Base-by-base conservation (phyloP, 2,329 filamentous ascomycete species). In the Alternaria longipes region DNA sequence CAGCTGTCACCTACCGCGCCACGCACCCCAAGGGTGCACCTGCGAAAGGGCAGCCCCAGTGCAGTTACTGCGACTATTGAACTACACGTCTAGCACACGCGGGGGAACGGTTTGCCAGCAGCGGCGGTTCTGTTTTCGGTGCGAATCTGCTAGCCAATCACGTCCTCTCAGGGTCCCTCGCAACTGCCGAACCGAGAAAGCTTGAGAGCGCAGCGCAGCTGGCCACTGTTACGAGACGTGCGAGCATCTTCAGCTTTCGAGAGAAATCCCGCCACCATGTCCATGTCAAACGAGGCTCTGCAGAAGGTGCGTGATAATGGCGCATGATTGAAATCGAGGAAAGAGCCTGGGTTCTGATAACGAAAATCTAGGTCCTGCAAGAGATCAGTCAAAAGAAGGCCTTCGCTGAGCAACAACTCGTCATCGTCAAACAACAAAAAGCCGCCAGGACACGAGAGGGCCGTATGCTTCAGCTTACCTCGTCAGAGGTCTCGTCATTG, bases 381-480 rank as follows among this genome's bases (percentile, higher is more conserved):
- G 95, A 98, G 82, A 97, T 98, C 74, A 93, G 97, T 82, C 89
- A 90, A 67, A 95, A 97, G 79, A 94, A 94, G 14, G 83, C 92
- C 41, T 90, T 90, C 64, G 92, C 95, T 16, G 93, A 97, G 80
- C 94, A 98, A 81, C 94, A 98, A 80, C 94, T 98, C 75, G 87
- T 88, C 67, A 86, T 97, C 60, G 92, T 94, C 64, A 91, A 91
- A 73, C 88, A 91, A 11, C 94, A 97, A 79, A 91, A 97, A 69
- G 86, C 89, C 8, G 85, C 89, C 62, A 97, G 97, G 81, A 92
- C 94, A 79, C 89, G 94, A 60, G 94, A 98, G 77, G 89, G 91
- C 75, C 92, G 95, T 45, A 89, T 97, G 81, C 85, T 96, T 42
- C 91, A 97, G 79, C 83, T 99, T 67, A 98, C 94, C 2, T 86